phyloP scores from a whole-genome alignment of 805 yeast genomes.

The Wickerhamiella australiensis region DNA sequence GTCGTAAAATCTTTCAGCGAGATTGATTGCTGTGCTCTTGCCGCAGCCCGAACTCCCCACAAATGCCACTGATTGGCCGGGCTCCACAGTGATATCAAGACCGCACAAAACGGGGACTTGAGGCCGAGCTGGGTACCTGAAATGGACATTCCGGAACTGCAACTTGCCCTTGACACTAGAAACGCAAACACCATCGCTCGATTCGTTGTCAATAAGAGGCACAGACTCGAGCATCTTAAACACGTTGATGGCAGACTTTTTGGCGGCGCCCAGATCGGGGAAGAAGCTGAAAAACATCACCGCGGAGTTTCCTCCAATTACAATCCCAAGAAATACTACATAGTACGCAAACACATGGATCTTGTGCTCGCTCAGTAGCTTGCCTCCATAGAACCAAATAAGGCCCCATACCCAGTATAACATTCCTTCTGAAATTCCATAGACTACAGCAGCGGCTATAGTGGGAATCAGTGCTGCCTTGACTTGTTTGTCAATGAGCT shows the following conservation, averaged over 20 bases:
- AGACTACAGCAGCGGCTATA: conserved; percentile 18
- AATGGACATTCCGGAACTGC: conserved; percentile 43
- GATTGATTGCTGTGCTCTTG: conserved; percentile 45
- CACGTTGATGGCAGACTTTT: conserved; percentile 29
- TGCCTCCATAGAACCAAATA: conserved; percentile 26
- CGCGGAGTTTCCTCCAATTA: conserved; percentile 13
- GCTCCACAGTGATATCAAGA: conserved; percentile 37
- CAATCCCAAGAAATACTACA: conserved; percentile 22
- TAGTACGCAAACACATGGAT: conserved; percentile 19
- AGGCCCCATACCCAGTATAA: conserved; percentile 21
- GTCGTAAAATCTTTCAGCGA: conserved; percentile 29
- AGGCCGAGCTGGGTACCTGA: conserved; percentile 53
- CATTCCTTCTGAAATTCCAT: conserved; percentile 23
- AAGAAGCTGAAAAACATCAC: conserved; percentile 30
- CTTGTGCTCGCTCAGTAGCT: conserved; percentile 18
- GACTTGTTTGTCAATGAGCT: conserved; percentile 12
- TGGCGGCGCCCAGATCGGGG: conserved; percentile 35
- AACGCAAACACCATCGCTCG: conserved; percentile 24
- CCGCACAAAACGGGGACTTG: conserved; percentile 39
- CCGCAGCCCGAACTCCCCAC: conserved; percentile 60
- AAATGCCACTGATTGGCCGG: conserved; percentile 46
- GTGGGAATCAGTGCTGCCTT: conserved; percentile 6
- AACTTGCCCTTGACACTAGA: conserved; percentile 39
- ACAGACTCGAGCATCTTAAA: conserved; percentile 25
- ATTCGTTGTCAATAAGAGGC: conserved; percentile 29